These are phyloP conservation scores for Pelargonium fulgidum DNA, from an alignment of 441 rosid species.

Conservation along the genomic window DNA sequence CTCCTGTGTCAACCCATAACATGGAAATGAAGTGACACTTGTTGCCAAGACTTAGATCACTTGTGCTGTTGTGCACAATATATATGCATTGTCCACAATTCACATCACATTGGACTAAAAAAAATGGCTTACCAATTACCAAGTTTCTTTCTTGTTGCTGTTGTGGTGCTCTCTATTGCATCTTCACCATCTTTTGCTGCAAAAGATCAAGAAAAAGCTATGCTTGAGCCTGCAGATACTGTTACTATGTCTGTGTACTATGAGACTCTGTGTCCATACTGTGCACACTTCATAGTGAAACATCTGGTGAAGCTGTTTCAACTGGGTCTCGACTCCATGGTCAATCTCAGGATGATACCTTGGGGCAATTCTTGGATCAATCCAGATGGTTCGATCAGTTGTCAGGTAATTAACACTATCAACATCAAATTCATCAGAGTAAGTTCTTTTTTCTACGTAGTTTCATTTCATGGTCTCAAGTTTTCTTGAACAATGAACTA, in stretches of 20 bases:
- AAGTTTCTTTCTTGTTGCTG: constrained; percentile 1
- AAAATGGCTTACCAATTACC: background rate
- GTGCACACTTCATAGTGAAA: constrained; percentile 27
- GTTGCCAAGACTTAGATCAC: too few relatives aligned
- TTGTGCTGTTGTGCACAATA: background rate
- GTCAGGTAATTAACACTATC: constrained; percentile 19
- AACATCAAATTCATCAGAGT: too few relatives aligned
- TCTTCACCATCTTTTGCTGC: background rate
- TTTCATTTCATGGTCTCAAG: too few relatives aligned
- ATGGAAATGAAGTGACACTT: too few relatives aligned
- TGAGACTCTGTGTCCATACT: constrained; percentile 25
- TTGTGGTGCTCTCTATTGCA: background rate
- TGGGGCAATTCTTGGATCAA: constrained; percentile 23
- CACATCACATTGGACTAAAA: background rate
- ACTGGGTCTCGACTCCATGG: constrained; percentile 21
- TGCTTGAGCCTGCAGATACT: background rate
- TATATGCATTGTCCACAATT: background rate
- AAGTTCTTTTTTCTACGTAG: too few relatives aligned
- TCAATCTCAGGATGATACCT: constrained; percentile 26
- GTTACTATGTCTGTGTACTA: constrained; percentile 25
- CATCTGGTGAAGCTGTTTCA: constrained; percentile 21
- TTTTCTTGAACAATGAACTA: too few relatives aligned
- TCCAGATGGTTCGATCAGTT: constrained; percentile 18
- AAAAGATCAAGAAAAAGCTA: background rate
- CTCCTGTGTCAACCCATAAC: too few relatives aligned